Base-by-base conservation (phyloP, 2,329 filamentous ascomycete species). In the Penicillium sp. region DNA sequence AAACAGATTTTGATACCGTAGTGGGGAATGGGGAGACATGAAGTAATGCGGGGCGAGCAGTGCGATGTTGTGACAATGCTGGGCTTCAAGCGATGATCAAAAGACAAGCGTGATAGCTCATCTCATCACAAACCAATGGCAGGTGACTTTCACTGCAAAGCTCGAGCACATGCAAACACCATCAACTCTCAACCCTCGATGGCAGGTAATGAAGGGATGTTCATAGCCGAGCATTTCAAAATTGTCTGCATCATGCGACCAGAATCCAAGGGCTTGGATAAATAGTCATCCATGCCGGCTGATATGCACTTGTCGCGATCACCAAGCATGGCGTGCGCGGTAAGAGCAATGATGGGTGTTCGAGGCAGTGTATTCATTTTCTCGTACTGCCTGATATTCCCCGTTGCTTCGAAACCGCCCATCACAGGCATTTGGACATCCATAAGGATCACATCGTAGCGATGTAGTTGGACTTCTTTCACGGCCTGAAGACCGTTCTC, bases 391-490 rank as follows among this genome's bases (percentile, higher is more conserved):
- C 92, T 84, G 63, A 97, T 97, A 77, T 93, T 94, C 57, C 85
- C 88, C 4, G 92, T 97, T 10, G 92, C 91, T 73, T 97, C 92
- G 68, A 97, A 96, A 21, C 92, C 92, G 68, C 92, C 92, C 91
- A 96, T 96, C 66, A 96, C 88, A 13, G 92, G 92, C 92, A 97
- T 97, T 71, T 96, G 92, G 6, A 97, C 91, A 69, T 97, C 92
- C 92, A 97, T 97, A 38, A 97, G 82, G 54, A 97, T 92, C 55
- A 95, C 89, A 70, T 97, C 92, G 70, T 93, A 97, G 71, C 89
- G 87, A 76, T 88, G 91, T 67, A 85, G 84, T 79, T 93, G 89
- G 13, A 96, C 85, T 8, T 92, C 92, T 48, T 64, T 57, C 3
- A 67, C 52, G 7, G 65, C 64, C 69, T 96, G 92, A 58, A 91